Evolutionary conservation across 805 yeast species (phyloP).

Genomic region (Millerago galiae): DNA sequence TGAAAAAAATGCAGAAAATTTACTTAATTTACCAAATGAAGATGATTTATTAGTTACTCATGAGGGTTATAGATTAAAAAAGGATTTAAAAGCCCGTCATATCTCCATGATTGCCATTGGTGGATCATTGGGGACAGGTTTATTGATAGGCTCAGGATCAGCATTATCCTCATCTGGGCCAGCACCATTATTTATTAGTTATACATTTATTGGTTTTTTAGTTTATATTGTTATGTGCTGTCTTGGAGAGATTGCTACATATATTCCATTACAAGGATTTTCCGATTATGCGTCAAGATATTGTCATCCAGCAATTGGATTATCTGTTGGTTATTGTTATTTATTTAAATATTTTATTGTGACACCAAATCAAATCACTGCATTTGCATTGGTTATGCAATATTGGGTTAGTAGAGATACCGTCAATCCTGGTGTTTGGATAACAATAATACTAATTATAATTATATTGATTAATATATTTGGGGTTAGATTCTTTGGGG

Average conservation of each 20-base stretch:
- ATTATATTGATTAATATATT: slow-evolving; percentile 44
- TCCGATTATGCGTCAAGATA: slow-evolving; percentile 53
- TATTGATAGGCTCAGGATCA: slow-evolving; percentile 59
- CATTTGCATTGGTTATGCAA: slow-evolving; percentile 44
- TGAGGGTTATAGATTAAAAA: slow-evolving; percentile 20
- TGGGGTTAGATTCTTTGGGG: slow-evolving; percentile 52
- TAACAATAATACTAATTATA: slow-evolving; percentile 30
- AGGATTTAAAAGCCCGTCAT: slow-evolving; percentile 47
- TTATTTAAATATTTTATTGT: slow-evolving; percentile 22
- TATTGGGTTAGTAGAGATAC: slow-evolving; percentile 40
- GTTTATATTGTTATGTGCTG: slow-evolving; percentile 66
- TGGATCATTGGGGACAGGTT: slow-evolving; percentile 68
- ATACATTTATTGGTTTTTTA: slow-evolving; percentile 61
- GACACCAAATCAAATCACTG: slow-evolving; percentile 41
- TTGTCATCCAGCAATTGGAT: slow-evolving; percentile 23
- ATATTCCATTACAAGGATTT: slow-evolving; percentile 59
- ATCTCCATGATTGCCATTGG: slow-evolving; percentile 65
- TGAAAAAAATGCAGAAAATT: too few species aligned
- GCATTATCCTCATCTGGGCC: slow-evolving; percentile 58
- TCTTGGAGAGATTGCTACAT: slow-evolving; percentile 64
- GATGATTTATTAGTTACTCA: slow-evolving; percentile 11
- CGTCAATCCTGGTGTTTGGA: slow-evolving; percentile 50
- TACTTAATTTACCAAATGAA: background rate
- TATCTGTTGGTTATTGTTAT: slow-evolving; percentile 25
- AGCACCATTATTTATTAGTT: slow-evolving; percentile 49